phyloP scores from a whole-genome alignment of 352 stramenopile species.

The Phytophthora palmivora region DNA sequence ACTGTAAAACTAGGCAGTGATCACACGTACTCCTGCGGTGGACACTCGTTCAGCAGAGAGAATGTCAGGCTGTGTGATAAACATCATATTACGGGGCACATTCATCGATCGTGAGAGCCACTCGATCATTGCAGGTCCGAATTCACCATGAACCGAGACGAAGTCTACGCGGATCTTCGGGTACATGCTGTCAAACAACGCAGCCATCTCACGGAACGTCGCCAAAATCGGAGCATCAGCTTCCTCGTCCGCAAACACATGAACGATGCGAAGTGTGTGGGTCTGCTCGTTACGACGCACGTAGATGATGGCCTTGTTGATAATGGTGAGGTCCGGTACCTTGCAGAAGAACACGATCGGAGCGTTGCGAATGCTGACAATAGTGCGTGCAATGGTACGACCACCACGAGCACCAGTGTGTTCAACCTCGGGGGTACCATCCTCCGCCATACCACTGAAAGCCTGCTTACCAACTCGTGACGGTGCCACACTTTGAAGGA shows the following conservation, averaged over 20 bases:
- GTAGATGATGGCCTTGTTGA: slow-evolving; percentile 96
- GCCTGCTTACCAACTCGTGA: slow-evolving; percentile 41
- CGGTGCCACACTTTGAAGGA: slow-evolving; percentile 65
- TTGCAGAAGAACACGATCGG: slow-evolving; percentile 95
- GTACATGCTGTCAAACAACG: slow-evolving; percentile 86
- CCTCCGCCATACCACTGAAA: neutral
- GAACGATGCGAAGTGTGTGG: slow-evolving; percentile 89
- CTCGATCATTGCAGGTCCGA: slow-evolving; percentile 71
- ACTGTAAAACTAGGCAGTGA: no score
- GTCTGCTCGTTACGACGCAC: slow-evolving; percentile 94
- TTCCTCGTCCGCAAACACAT: slow-evolving; percentile 48
- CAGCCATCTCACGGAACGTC: slow-evolving; percentile 50
- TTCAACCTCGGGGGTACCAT: slow-evolving; percentile 16
- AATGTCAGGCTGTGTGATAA: slow-evolving; percentile 87
- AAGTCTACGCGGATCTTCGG: slow-evolving; percentile 86
- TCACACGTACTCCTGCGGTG: slow-evolving; percentile 69
- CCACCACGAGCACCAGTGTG: slow-evolving; percentile 79
- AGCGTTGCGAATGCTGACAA: slow-evolving; percentile 82
- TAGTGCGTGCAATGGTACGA: slow-evolving; percentile 83
- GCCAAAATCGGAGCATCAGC: slow-evolving; percentile 10
- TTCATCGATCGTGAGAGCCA: slow-evolving; percentile 72
- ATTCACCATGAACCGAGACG: slow-evolving; percentile 59
- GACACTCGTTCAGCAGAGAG: slow-evolving; percentile 66
- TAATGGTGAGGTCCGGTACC: slow-evolving; percentile 87
- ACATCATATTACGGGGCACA: slow-evolving; percentile 89